Base-by-base conservation (phyloP, 2,329 filamentous ascomycete species). In the Aspergillus viridinutans region DNA sequence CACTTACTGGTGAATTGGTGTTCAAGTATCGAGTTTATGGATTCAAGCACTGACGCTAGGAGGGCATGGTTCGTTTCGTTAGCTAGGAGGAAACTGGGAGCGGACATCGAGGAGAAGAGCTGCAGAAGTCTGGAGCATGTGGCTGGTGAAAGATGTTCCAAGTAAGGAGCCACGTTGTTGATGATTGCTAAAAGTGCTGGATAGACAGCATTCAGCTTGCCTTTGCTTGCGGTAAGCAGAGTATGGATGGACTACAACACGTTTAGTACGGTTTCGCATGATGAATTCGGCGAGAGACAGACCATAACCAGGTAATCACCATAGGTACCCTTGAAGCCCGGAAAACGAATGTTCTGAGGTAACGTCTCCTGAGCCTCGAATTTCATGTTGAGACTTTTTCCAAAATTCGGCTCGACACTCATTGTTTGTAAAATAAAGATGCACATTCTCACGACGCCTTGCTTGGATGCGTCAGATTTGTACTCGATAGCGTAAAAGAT, bases 391-490 rank as follows among this genome's bases (percentile, higher is more conserved):
- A 99, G 80, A 66, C 91, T 93, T 69, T 88, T 85, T 29, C 92
- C 93, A 74, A 97, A 97, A 61, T 89, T 92, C 55, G 88, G 84
- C 74, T 97, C 94, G 2, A 95, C 92, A 67, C 93, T 97, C 68
- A 99, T 78, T 0, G 94, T 97, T 74, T 99, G 94, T 43, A 99
- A 78, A 47, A 97, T 83, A 72, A 99, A 97, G n/a, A 95, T 88
- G 74, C 94, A 97, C 92, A 97, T 97, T 55, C 94, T 85, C 26
- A 97, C 90, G 1, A 97, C 82, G 0, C 94, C 94, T 73, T 97
- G 92, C 72, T 93, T 95, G 1, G 92, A 86, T 21, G 89, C 79
- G 68, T 97, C 93, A 45, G 86, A 84, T 69, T 91, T 92, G 73
- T 94, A 89, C 70, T 96, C 92, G 49, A 96, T 85, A 4, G 92